Conservation (phyloP, 305 asterid species). For the Fraxinus sp. region DNA sequence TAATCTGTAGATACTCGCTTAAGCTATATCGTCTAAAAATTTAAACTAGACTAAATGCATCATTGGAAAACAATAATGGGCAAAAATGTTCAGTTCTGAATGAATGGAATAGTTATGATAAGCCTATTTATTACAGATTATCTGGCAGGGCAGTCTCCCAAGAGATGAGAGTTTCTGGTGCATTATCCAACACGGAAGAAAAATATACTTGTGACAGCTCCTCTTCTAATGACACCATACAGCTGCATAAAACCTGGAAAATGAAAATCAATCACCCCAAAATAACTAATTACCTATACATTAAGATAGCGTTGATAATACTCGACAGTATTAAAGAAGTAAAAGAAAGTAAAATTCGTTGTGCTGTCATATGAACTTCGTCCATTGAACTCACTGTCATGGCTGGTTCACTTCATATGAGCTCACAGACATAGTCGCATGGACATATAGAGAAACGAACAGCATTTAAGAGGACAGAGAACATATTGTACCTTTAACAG, state of each 20-base stretch:
- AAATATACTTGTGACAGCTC: neutral
- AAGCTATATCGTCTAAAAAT: neutral
- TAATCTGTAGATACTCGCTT: neutral
- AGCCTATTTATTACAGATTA: neutral
- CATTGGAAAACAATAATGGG: neutral
- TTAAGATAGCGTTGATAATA: neutral
- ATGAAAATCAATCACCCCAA: slow-evolving; percentile 5
- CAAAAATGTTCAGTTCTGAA: neutral
- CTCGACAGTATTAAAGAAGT: neutral
- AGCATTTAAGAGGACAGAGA: neutral
- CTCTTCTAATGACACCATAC: slow-evolving; percentile 9
- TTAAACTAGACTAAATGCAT: neutral
- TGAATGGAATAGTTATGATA: neutral
- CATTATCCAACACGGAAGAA: slow-evolving; percentile 6
- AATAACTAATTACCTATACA: neutral
- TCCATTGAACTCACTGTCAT: neutral
- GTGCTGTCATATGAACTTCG: neutral
- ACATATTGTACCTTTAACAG: slow-evolving; percentile 40
- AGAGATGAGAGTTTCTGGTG: neutral
- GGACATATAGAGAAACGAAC: neutral
- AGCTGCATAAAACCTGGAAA: slow-evolving; percentile 25
- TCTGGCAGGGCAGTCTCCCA: neutral
- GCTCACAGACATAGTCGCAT: neutral
- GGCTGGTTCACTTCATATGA: neutral
- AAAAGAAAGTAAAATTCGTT: neutral